phyloP scores from a whole-genome alignment of 768 basidiomycete species.

The Boletus sp. region DNA sequence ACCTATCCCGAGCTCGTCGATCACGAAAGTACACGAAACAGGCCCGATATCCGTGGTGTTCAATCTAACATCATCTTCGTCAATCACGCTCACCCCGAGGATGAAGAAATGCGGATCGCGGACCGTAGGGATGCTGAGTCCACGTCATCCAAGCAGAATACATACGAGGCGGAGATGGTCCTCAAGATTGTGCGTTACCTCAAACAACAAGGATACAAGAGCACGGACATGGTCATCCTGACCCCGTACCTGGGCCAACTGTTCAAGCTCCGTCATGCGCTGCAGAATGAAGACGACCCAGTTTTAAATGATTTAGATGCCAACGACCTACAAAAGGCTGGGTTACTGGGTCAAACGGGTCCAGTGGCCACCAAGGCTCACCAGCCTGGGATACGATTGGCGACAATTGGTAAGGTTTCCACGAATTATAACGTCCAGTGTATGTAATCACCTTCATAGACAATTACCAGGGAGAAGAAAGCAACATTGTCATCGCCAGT shows the following conservation, averaged over 20 bases:
- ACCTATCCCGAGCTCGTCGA: constrained; percentile 71
- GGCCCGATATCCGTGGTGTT: constrained; percentile 54
- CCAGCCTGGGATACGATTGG: constrained; percentile 44
- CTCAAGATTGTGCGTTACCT: constrained; percentile 65
- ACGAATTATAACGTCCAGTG: not conserved
- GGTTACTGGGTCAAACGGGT: constrained; percentile 39
- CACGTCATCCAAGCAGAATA: constrained; percentile 59
- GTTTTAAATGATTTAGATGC: constrained; percentile 63
- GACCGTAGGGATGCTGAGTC: constrained; percentile 49
- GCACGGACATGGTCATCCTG: constrained; percentile 56
- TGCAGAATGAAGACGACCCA: constrained; percentile 51
- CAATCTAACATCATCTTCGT: constrained; percentile 62
- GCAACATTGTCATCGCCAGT: constrained; percentile 61
- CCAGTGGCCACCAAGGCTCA: constrained; percentile 42
- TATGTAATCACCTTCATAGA: constrained; percentile 36
- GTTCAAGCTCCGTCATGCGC: constrained; percentile 40
- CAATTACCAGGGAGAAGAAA: constrained; percentile 77
- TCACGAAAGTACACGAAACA: constrained; percentile 43
- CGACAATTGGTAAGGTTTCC: constrained; percentile 56
- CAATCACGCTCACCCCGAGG: constrained; percentile 56
- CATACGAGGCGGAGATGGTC: constrained; percentile 59
- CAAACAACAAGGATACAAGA: constrained; percentile 65
- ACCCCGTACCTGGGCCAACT: constrained; percentile 73
- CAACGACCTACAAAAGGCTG: constrained; percentile 55
- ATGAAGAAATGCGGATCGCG: constrained; percentile 36